Base-by-base conservation (phyloP, 2,329 filamentous ascomycete species). In the Fusarium virguliforme region DNA sequence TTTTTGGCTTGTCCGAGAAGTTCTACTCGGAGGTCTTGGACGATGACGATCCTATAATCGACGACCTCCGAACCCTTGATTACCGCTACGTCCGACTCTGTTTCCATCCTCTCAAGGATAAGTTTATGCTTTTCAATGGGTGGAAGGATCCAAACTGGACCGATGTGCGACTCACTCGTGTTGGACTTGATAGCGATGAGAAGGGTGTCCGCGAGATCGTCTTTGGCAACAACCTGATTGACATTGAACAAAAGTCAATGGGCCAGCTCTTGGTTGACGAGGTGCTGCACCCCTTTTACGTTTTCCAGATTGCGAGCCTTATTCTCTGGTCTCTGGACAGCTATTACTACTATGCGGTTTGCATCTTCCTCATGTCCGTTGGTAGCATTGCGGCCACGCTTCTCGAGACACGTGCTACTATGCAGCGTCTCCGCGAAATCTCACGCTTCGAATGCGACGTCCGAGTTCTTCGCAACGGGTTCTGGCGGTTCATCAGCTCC, bases 71-170 rank as follows among this genome's bases (percentile, higher is more conserved):
- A 28, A 92, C 91, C 59, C 84, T 99, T 63, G 94, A 97, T 77
- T 99, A 98, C 81, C 91, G 96, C 72, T 98, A 99, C 78, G 92
- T 99, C 69, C 92, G 94, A 55, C 94, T 99, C 75, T 95, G 92
- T 78, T 98, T 93, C 78, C 94, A 99, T 76, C 94, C 95, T 1
- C 78, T 94, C 12, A 92, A 93, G 76, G 96, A 98, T 81, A 96
- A 92, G 80, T 98, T 98, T 73, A 84, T 95, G 30, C 86, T 97
- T 4, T 93, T 91, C 64, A 95, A 90, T 76, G 94, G 93, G 34
- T 99, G 96, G 96, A 97, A 97, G 80, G 96, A 99, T 76, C 94
- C 95, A 0, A 84, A 88, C 26, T 99, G 96, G 96, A 93, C 89
- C 3, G 89, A 94, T 76, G 88, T 95, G 2, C 89, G 90, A 64